Base-by-base conservation (phyloP, 169 alveolate species). In the Plasmodium relictum region DNA sequence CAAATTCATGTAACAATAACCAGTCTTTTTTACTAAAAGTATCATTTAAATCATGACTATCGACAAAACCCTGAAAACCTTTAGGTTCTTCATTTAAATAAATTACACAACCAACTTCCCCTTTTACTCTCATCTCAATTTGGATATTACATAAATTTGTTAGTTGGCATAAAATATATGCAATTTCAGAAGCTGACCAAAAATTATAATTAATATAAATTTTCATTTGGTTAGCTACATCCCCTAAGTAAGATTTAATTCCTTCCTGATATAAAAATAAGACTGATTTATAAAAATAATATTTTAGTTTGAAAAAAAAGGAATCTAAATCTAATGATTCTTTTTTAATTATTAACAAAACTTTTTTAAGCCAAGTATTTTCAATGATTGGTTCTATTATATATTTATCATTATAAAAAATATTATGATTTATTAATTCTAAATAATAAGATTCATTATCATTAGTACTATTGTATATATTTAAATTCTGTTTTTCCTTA, bases 71-170 rank as follows among this genome's bases (percentile, higher is more conserved):
- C 39, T 66, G 56, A 69, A 94, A 94, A 7, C 65, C 59, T 4
- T 70, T 65, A 0, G 96, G 96, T 6, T 73, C 89, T 6, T 92
- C 52, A 22, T 74, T 87, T 70, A 94, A 61, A 88, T 94, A 94
- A 20, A 94, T 93, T 7, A 94, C 96, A 93, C 96, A 94, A 10
- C 96, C 96, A 74, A 94, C 89, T 72, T 94, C 96, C 12, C 96
- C 96, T 26, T 94, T 94, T 6, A 94, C 94, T 37, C 96, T 71
- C 22, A 89, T 94, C 44, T 94, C 96, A 31, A 92, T 89, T 78
- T 90, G 86, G 24, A 94, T 66, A 42, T 87, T 88, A n/a, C 93
- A 92, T 6, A 83, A 52, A 20, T 83, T 93, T n/a, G 88, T 74
- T 16, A 94, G 73, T 45, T 89, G 94, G 6, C 92, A 78, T n/a